These are phyloP conservation scores for Trametes villosa DNA, from an alignment of 768 basidiomycete genomes.

Conservation along the genomic window DNA sequence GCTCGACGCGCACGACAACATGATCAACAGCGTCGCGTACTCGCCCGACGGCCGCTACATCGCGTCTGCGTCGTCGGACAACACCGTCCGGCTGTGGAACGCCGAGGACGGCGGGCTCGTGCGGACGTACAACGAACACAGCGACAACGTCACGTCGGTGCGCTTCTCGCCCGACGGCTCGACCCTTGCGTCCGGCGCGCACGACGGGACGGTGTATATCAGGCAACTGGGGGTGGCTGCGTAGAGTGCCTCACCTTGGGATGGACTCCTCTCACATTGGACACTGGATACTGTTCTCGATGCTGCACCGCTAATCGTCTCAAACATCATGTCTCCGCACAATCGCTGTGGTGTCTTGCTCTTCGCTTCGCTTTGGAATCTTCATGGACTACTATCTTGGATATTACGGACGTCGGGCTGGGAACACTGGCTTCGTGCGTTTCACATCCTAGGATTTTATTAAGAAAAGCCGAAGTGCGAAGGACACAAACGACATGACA, in stretches of 20 bases:
- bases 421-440: too few relatives aligned
- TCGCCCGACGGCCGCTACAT: conserved; percentile 34
- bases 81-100: conserved; percentile 33
- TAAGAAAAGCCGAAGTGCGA: too few relatives aligned
- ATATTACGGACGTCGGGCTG: too few relatives aligned
- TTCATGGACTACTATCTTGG: too few relatives aligned
- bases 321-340: too few relatives aligned
- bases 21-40: conserved; percentile 29
- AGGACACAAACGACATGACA: too few relatives aligned
- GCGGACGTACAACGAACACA: conserved; percentile 21
- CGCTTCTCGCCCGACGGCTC: conserved; percentile 24
- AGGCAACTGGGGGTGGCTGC: conserved; percentile 33
- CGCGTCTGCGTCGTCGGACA: conserved; percentile 35
- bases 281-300: not conserved
- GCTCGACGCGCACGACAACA: conserved; percentile 25
- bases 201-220: conserved; percentile 31
- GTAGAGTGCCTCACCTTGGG: not conserved
- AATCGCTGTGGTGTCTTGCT: too few relatives aligned
- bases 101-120: conserved; percentile 6
- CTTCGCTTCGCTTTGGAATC: too few relatives aligned
- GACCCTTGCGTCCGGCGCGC: conserved; percentile 34
- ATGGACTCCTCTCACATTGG: not conserved
- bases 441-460: too few relatives aligned
- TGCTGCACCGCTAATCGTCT: too few relatives aligned
- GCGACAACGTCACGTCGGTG: conserved; percentile 19